Evolutionary conservation across 2,329 filamentous ascomycete genomes (phyloP).

Genomic region (Penicillium sp.): DNA sequence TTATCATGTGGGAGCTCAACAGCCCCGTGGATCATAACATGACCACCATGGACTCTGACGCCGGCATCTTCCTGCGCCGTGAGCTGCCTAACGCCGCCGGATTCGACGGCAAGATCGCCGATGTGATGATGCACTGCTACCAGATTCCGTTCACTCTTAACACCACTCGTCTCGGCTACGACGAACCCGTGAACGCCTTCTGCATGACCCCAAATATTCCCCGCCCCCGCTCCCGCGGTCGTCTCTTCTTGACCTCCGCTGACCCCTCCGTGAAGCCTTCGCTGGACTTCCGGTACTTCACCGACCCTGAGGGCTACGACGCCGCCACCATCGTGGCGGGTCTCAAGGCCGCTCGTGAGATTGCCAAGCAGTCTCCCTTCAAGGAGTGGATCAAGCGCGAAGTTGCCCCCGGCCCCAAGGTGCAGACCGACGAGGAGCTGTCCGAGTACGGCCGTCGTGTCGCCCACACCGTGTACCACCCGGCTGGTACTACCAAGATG

Average conservation of each 20-base stretch:
- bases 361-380: constrained; percentile 74
- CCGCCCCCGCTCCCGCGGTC: constrained; percentile 73
- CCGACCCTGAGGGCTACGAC: constrained; percentile 80
- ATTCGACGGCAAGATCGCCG: constrained; percentile 71
- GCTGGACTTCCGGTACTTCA: constrained; percentile 87
- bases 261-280: constrained; percentile 77
- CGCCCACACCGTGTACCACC: constrained; percentile 88
- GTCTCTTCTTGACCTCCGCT: constrained; percentile 71
- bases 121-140: constrained; percentile 97
- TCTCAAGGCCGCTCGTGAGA: constrained; percentile 71
- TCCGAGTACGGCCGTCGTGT: constrained; percentile 76
- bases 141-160: constrained; percentile 91
- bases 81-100: constrained; percentile 67
- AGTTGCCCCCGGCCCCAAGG: constrained; percentile 70
- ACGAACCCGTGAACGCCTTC: constrained; percentile 71
- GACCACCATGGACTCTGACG: constrained; percentile 89
- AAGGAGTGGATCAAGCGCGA: constrained; percentile 79
- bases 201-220: constrained; percentile 94
- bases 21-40: constrained; percentile 72
- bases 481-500: constrained; percentile 88
- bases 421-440: constrained; percentile 75
- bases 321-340: constrained; percentile 76
- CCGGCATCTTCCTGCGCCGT: constrained; percentile 81
- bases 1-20: constrained; percentile 77
- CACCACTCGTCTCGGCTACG: constrained; percentile 75